Percentiles rank a stretch among this genome's conserved stretches.
phyloP scores from a whole-genome alignment of 23 red algal species.

The Gracilariopsis chorda region DNA sequence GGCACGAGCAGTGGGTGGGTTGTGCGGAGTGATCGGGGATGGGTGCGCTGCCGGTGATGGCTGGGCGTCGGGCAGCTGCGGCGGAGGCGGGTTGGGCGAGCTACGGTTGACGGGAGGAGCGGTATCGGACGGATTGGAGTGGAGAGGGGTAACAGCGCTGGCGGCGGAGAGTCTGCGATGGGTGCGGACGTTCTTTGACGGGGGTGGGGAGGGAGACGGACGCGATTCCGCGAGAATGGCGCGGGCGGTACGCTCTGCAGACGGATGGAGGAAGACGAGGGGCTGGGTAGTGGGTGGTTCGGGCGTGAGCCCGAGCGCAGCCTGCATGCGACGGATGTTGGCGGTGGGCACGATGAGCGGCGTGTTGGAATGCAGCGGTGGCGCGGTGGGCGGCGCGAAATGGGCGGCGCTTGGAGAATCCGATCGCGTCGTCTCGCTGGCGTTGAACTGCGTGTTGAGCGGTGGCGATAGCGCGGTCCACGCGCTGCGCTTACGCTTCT shows the following conservation, averaged over 20 bases:
- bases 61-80: neutral
- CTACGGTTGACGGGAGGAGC: neutral
- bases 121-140: neutral
- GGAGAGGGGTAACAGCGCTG: conserved; percentile 20
- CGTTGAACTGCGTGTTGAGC: neutral
- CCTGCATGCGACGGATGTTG: conserved; percentile 15
- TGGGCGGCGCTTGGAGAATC: neutral
- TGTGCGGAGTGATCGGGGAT: conserved; percentile 43
- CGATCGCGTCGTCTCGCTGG: neutral
- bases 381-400: neutral
- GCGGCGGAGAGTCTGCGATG: neutral
- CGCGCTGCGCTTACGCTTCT: conserved; percentile 43
- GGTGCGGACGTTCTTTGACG: neutral
- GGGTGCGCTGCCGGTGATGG: neutral
- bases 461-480: neutral
- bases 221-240: neutral
- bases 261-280: neutral
- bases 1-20: neutral
- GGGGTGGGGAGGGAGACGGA: neutral
- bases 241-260: neutral
- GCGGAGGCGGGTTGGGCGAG: neutral
- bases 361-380: neutral
- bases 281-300: neutral
- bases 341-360: conserved; percentile 24
- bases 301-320: conserved; percentile 44